Evolutionary conservation across 257 asterid genomes (phyloP), one percentile per base, ranked within the genome.

Genomic region (Solanum chiquidenum): DNA sequence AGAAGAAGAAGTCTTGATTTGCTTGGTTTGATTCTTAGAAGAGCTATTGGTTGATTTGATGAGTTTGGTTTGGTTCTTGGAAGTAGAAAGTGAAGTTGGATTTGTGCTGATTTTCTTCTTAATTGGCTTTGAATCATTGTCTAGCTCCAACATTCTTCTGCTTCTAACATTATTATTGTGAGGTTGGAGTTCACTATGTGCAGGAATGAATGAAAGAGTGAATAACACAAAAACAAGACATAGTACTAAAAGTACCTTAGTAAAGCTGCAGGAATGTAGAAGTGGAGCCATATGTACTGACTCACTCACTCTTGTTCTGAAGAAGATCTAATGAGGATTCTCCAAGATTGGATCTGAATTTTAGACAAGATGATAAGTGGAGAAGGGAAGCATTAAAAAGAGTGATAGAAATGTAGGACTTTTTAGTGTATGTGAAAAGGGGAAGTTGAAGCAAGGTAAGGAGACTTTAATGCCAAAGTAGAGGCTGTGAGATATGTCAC

Each of bases 231-330:
- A 88, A 10, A 90, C 72, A 84, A 93, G 84, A 38, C 87, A 88
- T 72, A 87, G 89, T 80, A 94, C 82, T 25, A 91, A 46, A 60
- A 94, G 92, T 88, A 92, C 93, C 94, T 92, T 92, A 66, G 5
- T 91, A 35, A 83, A 86, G 42, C 62, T 64, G 88, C 60, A 79
- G 33, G 85, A 86, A 82, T 90, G 86, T 76, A 86, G 37, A 55
- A 92, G 92, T 95, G 94, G 95, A 93, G 95, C 95, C 97, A 94
- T 93, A 74, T 85, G 87, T 71, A 86, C 89, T 87, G 44, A 49
- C 16, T 64, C 33, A 49, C 16, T 64, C 18, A 64, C 72, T 80
- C 20, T 49, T 80, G 85, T 29, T 49, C 29, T 46, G 29, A 44
- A 44, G 29, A 44, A 79, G 85, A 80, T 80, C 68, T 46, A 46